These are phyloP conservation scores for Aspergillus phoenicis DNA, from an alignment of 2,329 filamentous ascomycete species.

Conservation along the genomic window DNA sequence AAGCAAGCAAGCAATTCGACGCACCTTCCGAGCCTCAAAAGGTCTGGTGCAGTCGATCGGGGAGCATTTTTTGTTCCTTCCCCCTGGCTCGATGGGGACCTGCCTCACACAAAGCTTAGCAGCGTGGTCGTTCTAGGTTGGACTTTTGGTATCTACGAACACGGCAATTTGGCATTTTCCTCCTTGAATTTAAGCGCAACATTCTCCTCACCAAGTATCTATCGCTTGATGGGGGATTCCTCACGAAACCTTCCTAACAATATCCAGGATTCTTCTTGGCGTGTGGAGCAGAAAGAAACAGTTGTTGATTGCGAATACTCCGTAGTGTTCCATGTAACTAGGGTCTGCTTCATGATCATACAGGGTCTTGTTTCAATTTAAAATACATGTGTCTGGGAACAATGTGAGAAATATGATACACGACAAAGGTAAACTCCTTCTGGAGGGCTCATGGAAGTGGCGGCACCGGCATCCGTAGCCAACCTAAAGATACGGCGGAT, in stretches of 20 bases:
- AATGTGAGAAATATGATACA: constrained; percentile 7
- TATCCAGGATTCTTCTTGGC: background rate
- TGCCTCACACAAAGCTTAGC: background rate
- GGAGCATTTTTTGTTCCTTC: background rate
- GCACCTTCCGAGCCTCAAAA: background rate
- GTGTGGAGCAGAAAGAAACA: background rate
- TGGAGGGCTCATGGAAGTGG: background rate
- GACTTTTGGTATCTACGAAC: background rate
- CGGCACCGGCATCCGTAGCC: background rate
- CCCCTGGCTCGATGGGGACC: background rate
- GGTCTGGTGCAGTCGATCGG: background rate
- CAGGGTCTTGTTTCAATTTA: background rate
- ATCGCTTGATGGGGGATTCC: background rate
- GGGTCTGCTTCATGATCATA: background rate
- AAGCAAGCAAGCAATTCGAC: background rate
- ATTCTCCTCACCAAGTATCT: background rate
- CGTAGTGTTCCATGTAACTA: background rate
- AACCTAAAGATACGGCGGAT: no score
- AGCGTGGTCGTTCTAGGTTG: background rate
- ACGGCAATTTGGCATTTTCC: background rate
- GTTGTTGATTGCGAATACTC: background rate
- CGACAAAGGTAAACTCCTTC: background rate
- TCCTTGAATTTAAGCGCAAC: background rate
- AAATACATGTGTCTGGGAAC: background rate
- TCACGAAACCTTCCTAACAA: background rate